Percentiles rank a stretch among this genome's conserved stretches.
Evolutionary conservation across 2,329 filamentous ascomycete genomes (phyloP).

Genomic region (Xylariales sp.): DNA sequence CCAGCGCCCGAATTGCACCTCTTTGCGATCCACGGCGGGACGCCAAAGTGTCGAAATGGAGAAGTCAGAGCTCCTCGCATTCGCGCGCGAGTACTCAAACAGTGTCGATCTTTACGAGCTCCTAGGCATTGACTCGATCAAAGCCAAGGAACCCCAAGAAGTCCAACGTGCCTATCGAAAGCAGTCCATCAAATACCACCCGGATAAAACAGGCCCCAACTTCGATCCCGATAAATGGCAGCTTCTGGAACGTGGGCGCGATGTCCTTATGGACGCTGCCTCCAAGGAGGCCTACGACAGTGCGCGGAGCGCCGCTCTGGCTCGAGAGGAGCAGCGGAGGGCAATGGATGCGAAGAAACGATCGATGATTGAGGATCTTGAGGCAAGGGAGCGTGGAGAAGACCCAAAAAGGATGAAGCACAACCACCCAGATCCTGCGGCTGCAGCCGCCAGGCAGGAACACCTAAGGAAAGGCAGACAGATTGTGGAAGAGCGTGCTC

Average conservation of each 20-base stretch:
- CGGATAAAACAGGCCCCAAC: conserved; percentile 64
- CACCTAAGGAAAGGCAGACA: too few relatives aligned
- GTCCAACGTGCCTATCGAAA: conserved; percentile 82
- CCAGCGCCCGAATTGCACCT: too few relatives aligned
- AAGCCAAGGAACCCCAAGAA: conserved; percentile 54
- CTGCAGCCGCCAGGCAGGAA: conserved; percentile 26
- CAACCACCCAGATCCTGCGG: conserved; percentile 19
- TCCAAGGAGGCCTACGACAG: conserved; percentile 76
- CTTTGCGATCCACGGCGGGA: too few relatives aligned
- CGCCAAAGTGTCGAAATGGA: conserved; percentile 15
- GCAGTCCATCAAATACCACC: conserved; percentile 85
- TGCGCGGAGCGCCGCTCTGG: conserved; percentile 64
- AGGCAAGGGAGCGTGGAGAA: conserved; percentile 66
- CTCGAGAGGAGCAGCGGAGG: conserved; percentile 67
- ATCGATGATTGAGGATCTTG: conserved; percentile 81
- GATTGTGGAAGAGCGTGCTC: conserved; percentile 34
- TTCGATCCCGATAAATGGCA: conserved; percentile 83
- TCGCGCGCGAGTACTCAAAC: conserved; percentile 55
- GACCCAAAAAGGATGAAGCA: conserved; percentile 10
- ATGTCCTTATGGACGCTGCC: conserved; percentile 68
- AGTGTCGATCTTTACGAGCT: conserved; percentile 74
- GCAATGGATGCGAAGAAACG: conserved; percentile 69
- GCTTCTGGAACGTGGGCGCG: conserved; percentile 78
- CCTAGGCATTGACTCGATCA: conserved; percentile 61
- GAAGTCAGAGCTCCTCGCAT: conserved; percentile 44